Percentiles rank a stretch among this genome's conserved stretches.
Evolutionary conservation across 2,329 filamentous ascomycete species (phyloP).

Genomic region (Ophioceras dolichostomum): DNA sequence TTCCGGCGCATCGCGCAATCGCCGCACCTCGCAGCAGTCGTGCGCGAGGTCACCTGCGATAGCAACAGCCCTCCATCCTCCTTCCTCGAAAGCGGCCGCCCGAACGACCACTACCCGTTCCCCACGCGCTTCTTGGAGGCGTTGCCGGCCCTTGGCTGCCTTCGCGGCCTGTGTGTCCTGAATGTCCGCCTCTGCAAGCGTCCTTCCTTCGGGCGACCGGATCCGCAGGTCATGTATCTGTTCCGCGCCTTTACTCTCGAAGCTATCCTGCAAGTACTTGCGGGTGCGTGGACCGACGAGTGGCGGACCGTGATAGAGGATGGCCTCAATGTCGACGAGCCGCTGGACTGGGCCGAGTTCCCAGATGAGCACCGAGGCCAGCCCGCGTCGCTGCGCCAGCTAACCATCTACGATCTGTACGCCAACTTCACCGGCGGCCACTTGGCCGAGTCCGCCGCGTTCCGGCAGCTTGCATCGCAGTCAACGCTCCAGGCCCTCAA

Average conservation of each 20-base stretch:
- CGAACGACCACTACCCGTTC: not conserved
- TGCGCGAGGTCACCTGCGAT: not conserved
- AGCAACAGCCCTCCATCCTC: not conserved
- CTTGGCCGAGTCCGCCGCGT: slow-evolving; percentile 44
- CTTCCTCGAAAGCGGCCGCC: too few species aligned
- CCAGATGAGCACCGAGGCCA: too few species aligned
- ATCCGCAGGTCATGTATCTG: not conserved
- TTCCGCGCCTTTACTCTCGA: not conserved
- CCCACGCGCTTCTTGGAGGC: not conserved
- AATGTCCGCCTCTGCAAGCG: slow-evolving; percentile 3
- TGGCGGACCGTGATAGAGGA: not conserved
- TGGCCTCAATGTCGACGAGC: not conserved
- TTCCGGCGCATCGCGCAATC: not conserved
- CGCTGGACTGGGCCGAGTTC: not conserved
- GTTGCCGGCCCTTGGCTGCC: slow-evolving; percentile 1
- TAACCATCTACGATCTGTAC: slow-evolving; percentile 15
- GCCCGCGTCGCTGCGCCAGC: too few species aligned
- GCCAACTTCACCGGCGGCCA: slow-evolving; percentile 57
- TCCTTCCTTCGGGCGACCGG: not conserved
- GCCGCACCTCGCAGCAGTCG: not conserved
- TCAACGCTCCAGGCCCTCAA: not conserved
- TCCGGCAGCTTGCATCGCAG: not conserved
- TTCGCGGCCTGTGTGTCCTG: slow-evolving; percentile 1
- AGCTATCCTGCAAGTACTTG: not conserved
- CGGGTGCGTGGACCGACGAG: not conserved